phyloP scores from a whole-genome alignment of 2,329 filamentous ascomycete genomes.

The Aaosphaeria arxii region DNA sequence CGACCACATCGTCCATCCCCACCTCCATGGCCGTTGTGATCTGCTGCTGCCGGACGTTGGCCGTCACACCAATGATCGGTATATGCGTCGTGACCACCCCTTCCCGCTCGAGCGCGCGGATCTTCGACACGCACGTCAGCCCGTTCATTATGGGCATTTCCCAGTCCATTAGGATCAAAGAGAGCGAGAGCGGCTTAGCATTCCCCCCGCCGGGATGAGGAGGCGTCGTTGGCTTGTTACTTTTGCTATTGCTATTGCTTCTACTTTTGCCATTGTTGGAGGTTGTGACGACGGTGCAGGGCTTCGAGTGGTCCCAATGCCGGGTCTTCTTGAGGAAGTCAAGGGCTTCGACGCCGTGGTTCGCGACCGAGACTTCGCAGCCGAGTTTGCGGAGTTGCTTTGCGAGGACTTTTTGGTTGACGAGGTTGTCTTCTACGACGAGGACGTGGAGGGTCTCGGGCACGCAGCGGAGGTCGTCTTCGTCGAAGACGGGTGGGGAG shows the following conservation, averaged over 20 bases:
- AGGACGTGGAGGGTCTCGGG: conserved; percentile 20
- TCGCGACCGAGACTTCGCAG: conserved; percentile 36
- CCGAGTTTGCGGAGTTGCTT: conserved; percentile 38
- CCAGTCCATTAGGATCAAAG: conserved; percentile 29
- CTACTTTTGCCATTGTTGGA: neutral
- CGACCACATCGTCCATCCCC: conserved; percentile 58
- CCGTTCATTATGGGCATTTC: conserved; percentile 35
- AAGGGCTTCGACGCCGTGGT: conserved; percentile 38
- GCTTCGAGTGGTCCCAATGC: conserved; percentile 14
- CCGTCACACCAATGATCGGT: conserved; percentile 33
- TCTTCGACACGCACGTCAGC: conserved; percentile 16
- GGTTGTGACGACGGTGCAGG: neutral
- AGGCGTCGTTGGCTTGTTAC: neutral
- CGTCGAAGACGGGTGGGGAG: neutral
- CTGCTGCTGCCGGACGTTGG: conserved; percentile 32
- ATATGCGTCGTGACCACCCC: conserved; percentile 17
- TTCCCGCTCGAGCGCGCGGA: conserved; percentile 20
- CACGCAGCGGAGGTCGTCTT: neutral
- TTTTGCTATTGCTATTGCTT: neutral
- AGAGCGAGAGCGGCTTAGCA: conserved; percentile 27
- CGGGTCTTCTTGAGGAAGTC: conserved; percentile 28
- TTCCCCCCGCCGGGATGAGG: neutral
- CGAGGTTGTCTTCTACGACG: conserved; percentile 39
- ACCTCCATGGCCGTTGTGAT: conserved; percentile 23
- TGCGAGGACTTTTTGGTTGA: conserved; percentile 41